Base-by-base conservation (phyloP, 2,329 filamentous ascomycete species). In the Xylariaceae sp. region DNA sequence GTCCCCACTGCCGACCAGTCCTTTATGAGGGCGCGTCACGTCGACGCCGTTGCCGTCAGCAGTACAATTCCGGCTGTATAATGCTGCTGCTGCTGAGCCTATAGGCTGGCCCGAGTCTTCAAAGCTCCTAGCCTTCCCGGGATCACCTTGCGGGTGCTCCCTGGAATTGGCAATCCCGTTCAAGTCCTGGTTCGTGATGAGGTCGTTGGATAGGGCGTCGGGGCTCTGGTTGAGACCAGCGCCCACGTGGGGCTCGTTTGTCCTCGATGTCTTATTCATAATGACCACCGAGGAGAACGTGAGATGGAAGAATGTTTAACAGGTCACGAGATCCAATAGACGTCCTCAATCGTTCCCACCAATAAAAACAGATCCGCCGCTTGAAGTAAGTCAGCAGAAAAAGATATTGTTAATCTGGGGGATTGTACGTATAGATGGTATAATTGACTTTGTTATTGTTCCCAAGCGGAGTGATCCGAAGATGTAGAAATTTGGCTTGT, bases 181-280 rank as follows among this genome's bases (percentile, higher is more conserved):
- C 41, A 79, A 59, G 49, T 78, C 74, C 41, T 70, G 68, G 43
- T 73, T 70, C 11, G 74, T 78, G n/a, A 72, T 75, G 32, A 73
- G 63, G 51, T 78, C 74, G 46, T 69, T 68, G 21, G 72, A 69
- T 33, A 78, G 59, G 6, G 60, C 60, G 48, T 69, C 65, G 9
- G 75, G 76, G 48, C 62, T 76, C 57, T 79, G 75, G 54, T 78
- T 78, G 52, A 66, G 69, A 39, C 64, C 67, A 6, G 55, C 64
- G 46, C 59, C 57, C 36, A 56, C 52, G 29, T 54, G 50, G 18
- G 58, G 63, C 48, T 66, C 64, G 43, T 67, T 61, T 3, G 64
- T 66, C 37, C 60, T 48, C 15, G 62, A 64, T 3, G 57, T 59
- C 33, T 53, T 46, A 39, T 60, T 59, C 57, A 60, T 60, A 31